Percentiles rank a stretch among this genome's conserved stretches.
Conservation (phyloP, 2,329 filamentous ascomycete species). For the Epichloe scottii region DNA sequence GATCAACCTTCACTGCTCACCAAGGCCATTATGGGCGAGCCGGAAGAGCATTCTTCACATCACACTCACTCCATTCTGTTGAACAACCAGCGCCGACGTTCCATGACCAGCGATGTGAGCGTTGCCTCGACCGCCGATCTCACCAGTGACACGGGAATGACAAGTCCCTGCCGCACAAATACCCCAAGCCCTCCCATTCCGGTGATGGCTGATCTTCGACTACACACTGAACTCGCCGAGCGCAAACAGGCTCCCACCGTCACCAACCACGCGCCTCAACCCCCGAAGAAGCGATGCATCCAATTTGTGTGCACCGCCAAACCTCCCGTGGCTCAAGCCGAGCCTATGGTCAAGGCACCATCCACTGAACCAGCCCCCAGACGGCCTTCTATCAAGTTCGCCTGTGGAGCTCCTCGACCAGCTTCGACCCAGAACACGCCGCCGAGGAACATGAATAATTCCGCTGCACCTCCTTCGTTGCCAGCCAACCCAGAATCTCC, state of each 20-base stretch:
- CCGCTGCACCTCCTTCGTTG: constrained; percentile 4
- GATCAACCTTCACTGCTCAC: constrained; percentile 76
- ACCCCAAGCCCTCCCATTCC: constrained; percentile 80
- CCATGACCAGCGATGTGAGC: constrained; percentile 70
- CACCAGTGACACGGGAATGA: constrained; percentile 87
- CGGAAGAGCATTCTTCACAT: constrained; percentile 41
- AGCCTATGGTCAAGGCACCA: constrained; percentile 20
- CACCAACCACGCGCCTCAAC: constrained; percentile 28
- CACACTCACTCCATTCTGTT: constrained; percentile 24
- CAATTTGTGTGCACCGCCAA: constrained; percentile 77
- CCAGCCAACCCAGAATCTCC: constrained; percentile 14
- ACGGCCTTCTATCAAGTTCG: constrained; percentile 62
- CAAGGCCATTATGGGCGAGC: constrained; percentile 60
- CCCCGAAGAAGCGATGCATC: constrained; percentile 69
- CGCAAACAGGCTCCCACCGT: constrained; percentile 15
- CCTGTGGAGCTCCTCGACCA: constrained; percentile 43
- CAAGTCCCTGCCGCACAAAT: constrained; percentile 76
- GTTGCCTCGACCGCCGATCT: constrained; percentile 76
- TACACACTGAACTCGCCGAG: constrained; percentile 21
- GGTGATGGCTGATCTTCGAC: constrained; percentile 35
- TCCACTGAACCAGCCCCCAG: constrained; percentile 29
- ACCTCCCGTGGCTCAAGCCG: constrained; percentile 30
- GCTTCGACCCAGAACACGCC: constrained; percentile 27
- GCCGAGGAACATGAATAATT: constrained; percentile 14
- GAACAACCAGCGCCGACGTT: constrained; percentile 39